phyloP scores from a whole-genome alignment of 148 eudicot genomes.

The Camellia granthamiana region DNA sequence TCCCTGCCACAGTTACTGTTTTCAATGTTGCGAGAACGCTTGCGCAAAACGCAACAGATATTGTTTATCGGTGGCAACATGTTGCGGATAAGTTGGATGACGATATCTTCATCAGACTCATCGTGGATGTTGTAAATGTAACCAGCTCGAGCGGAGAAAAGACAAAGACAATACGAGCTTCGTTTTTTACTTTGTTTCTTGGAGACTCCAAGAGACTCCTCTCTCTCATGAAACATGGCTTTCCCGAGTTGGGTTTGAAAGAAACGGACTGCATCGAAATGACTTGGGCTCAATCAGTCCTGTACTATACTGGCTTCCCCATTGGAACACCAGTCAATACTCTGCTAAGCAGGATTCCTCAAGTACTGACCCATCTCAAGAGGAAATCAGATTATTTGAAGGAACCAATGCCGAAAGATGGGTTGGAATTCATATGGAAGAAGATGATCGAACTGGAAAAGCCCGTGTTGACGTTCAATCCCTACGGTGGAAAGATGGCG shows the following conservation, averaged over 20 bases:
- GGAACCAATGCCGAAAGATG: constrained; percentile 28
- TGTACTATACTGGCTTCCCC: constrained; percentile 20
- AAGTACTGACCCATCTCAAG: constrained; percentile 14
- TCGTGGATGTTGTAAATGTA: not conserved
- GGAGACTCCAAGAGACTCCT: constrained; percentile 27
- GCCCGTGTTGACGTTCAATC: constrained; percentile 27
- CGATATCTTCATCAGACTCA: not conserved
- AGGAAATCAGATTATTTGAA: constrained; percentile 37
- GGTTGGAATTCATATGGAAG: constrained; percentile 29
- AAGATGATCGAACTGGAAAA: constrained; percentile 31
- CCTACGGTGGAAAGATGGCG: constrained; percentile 33
- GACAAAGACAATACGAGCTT: constrained; percentile 17
- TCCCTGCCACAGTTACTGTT: not conserved
- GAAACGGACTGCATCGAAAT: constrained; percentile 25
- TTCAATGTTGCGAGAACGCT: not conserved
- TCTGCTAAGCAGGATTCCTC: constrained; percentile 25
- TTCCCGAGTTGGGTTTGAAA: constrained; percentile 31
- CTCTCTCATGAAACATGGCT: constrained; percentile 16
- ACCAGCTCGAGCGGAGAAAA: not conserved
- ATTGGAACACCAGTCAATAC: constrained; percentile 21
- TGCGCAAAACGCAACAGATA: not conserved
- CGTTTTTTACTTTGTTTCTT: constrained; percentile 25
- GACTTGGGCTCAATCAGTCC: constrained; percentile 33
- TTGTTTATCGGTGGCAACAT: not conserved
- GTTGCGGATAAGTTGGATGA: not conserved